phyloP scores from a whole-genome alignment of 2,329 filamentous ascomycete genomes.

The Didymosphaeria variabile region DNA sequence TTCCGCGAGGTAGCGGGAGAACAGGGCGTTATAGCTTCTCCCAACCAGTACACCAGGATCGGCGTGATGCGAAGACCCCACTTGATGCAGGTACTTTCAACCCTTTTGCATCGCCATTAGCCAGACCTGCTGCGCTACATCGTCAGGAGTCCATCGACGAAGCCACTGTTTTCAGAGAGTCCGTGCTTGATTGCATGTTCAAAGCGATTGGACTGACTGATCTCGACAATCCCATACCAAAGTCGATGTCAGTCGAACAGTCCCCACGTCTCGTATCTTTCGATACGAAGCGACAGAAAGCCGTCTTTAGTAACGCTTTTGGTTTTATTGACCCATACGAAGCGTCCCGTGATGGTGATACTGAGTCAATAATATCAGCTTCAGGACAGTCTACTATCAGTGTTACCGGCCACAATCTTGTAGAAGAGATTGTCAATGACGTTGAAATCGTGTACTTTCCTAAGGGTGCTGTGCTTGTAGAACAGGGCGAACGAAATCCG shows the following conservation, averaged over 20 bases:
- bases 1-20: conserved; percentile 68
- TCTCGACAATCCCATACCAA: conserved; percentile 70
- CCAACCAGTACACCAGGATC: conserved; percentile 57
- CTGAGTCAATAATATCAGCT: conserved; percentile 77
- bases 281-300: conserved; percentile 81
- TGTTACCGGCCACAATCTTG: conserved; percentile 68
- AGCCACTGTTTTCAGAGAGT: conserved; percentile 86
- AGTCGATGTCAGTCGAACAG: conserved; percentile 77
- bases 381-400: conserved; percentile 57
- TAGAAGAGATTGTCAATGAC: conserved; percentile 87
- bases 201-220: conserved; percentile 87
- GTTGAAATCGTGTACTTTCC: conserved; percentile 98
- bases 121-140: conserved; percentile 59
- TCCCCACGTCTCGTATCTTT: conserved; percentile 87
- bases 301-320: conserved; percentile 86
- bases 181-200: conserved; percentile 94
- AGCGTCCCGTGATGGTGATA: conserved; percentile 78
- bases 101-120: conserved; percentile 48
- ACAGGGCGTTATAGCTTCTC: conserved; percentile 57
- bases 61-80: conserved; percentile 55
- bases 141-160: conserved; percentile 86
- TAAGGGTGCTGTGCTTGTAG: conserved; percentile 90
- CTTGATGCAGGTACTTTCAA: conserved; percentile 55
- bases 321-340: conserved; percentile 90
- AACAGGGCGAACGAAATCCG: conserved; percentile 96